These are phyloP conservation scores for Raphanus raphanistrum DNA, from an alignment of 345 rosid genomes.

Conservation along the genomic window DNA sequence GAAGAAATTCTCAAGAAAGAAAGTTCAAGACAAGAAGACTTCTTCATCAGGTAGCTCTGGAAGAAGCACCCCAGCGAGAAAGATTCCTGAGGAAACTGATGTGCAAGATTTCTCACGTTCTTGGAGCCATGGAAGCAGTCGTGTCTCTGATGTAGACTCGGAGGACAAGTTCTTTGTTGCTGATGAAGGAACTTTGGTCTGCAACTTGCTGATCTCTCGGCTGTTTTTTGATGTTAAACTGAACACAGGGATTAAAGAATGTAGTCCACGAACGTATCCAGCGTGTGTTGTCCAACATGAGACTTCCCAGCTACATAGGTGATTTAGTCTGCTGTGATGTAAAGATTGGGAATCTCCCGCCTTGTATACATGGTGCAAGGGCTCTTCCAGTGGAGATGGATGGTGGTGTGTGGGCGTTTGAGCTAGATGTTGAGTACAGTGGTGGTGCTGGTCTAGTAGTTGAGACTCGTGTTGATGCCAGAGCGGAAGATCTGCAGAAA, in stretches of 20 bases:
- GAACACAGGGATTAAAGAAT: conserved; percentile 48
- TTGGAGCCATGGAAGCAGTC: conserved; percentile 55
- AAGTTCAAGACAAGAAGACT: conserved; percentile 51
- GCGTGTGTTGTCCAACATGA: conserved; percentile 81
- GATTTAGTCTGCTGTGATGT: conserved; percentile 67
- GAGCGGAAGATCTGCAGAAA: conserved; percentile 58
- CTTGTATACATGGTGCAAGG: conserved; percentile 73
- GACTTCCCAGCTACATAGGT: conserved; percentile 79
- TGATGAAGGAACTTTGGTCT: conserved; percentile 83
- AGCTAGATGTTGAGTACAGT: conserved; percentile 80
- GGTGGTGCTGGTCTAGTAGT: conserved; percentile 66
- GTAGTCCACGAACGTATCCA: conserved; percentile 64
- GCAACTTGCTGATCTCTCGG: conserved; percentile 79
- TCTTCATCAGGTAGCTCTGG: conserved; percentile 40
- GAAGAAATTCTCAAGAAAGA: conserved; percentile 64
- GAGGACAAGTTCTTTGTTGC: conserved; percentile 54
- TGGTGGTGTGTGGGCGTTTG: conserved; percentile 87
- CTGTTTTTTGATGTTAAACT: conserved; percentile 79
- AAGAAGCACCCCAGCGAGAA: conserved; percentile 40
- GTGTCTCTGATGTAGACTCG: conserved; percentile 54
- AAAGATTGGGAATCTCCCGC: conserved; percentile 71
- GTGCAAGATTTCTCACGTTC: conserved; percentile 36
- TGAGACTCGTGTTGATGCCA: conserved; percentile 78
- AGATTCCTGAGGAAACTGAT: conserved; percentile 48
- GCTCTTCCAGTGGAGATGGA: conserved; percentile 70